Percentiles rank a stretch among this genome's conserved stretches.
Conservation (phyloP, 2,329 filamentous ascomycete genomes). For the Penicillium hesseltinei region DNA sequence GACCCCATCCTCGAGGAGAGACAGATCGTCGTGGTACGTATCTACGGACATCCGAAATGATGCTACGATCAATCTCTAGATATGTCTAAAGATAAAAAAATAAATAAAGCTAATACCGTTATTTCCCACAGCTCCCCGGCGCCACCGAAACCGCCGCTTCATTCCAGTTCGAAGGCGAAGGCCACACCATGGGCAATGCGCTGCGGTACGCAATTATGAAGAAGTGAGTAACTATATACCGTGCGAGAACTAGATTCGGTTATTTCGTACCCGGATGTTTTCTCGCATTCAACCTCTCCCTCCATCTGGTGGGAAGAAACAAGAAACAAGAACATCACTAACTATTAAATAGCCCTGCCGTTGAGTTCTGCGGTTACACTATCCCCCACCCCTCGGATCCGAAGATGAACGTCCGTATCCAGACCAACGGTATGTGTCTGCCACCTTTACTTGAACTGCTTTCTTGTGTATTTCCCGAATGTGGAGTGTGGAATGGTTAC, state of each 20-base stretch:
- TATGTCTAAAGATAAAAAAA: background rate
- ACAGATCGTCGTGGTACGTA: slow-evolving; percentile 61
- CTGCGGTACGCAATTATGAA: slow-evolving; percentile 97
- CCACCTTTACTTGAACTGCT: background rate
- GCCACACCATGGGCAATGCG: slow-evolving; percentile 93
- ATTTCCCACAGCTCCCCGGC: slow-evolving; percentile 68
- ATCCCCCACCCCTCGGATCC: slow-evolving; percentile 95
- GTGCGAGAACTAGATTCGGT: background rate
- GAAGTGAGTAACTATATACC: slow-evolving; percentile 62
- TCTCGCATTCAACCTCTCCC: background rate
- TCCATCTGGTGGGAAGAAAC: background rate
- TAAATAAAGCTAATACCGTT: background rate
- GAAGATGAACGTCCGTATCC: slow-evolving; percentile 96
- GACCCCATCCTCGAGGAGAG: slow-evolving; percentile 42
- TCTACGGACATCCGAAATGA: too few species aligned
- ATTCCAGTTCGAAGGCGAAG: slow-evolving; percentile 91
- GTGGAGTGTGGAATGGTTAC: background rate
- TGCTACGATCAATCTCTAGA: background rate
- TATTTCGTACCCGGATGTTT: background rate
- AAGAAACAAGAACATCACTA: background rate
- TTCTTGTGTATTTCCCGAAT: background rate
- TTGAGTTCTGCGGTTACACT: slow-evolving; percentile 97
- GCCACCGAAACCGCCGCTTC: slow-evolving; percentile 83
- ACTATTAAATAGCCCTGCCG: slow-evolving; percentile 66
- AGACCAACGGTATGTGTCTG: slow-evolving; percentile 79